A percentile compares a stretch with the other conserved stretches of the same genome.
Evolutionary conservation across 2,329 filamentous ascomycete species (phyloP).

Genomic region (Trichoderma koningiopsis): DNA sequence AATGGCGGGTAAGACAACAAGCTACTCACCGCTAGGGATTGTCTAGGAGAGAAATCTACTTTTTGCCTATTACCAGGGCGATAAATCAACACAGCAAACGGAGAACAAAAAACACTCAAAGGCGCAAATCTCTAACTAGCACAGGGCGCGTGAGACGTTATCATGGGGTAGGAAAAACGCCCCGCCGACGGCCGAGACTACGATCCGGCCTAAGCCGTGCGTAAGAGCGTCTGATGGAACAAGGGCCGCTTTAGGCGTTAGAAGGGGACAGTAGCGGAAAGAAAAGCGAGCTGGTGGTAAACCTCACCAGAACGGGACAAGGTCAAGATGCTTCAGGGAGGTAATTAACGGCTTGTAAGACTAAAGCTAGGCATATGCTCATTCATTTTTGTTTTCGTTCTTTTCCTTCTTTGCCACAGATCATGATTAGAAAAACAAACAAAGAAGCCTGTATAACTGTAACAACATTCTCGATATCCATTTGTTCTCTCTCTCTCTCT

Average conservation of each 20-base stretch:
- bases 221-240: neutral
- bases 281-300: neutral
- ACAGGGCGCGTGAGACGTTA: slow-evolving; percentile 13
- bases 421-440: slow-evolving; percentile 13
- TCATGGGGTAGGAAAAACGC: slow-evolving; percentile 19
- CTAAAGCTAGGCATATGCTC: slow-evolving; percentile 17
- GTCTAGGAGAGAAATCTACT: neutral
- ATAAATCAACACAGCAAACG: neutral
- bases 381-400: neutral
- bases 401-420: slow-evolving; percentile 26
- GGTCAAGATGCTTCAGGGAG: neutral
- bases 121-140: neutral
- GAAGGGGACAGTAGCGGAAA: neutral
- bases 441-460: neutral
- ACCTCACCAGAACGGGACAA: neutral
- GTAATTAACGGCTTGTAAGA: slow-evolving; percentile 22
- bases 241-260: neutral
- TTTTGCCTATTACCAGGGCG: neutral
- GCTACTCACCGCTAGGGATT: neutral
- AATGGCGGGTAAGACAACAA: neutral
- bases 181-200: slow-evolving; percentile 21
- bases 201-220: slow-evolving; percentile 17
- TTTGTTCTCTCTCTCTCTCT: slow-evolving; percentile 5
- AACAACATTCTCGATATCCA: slow-evolving; percentile 23
- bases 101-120: neutral